These are phyloP conservation scores for Ophiostoma tasmaniense DNA, from an alignment of 2,329 filamentous ascomycete genomes.

Conservation along the genomic window DNA sequence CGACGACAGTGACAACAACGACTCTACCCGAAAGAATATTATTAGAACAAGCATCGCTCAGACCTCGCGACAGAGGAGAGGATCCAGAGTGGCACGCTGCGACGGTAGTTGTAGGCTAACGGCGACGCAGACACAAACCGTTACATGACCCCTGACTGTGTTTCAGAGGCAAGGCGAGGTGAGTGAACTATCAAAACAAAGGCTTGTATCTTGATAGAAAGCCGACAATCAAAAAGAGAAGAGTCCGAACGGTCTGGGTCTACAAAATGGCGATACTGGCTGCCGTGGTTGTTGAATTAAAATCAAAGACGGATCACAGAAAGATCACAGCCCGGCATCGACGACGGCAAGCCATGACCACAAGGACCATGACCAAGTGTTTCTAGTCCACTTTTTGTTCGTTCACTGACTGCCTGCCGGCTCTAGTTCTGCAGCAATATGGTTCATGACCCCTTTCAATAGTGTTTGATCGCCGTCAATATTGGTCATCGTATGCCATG, in stretches of 20 bases:
- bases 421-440: not conserved
- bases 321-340: not conserved
- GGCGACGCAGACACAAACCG: not conserved
- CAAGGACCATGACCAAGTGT: not conserved
- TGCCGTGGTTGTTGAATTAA: not conserved
- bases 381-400: conserved; percentile 2
- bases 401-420: not conserved
- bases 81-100: not conserved
- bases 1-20: no score
- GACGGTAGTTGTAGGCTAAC: not conserved
- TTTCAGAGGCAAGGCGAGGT: not conserved
- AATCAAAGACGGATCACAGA: not conserved
- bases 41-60: not conserved
- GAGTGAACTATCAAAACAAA: not conserved
- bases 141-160: not conserved
- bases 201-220: not conserved
- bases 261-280: not conserved
- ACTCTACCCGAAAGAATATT: no score
- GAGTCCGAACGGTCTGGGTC: no score
- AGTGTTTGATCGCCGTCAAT: not conserved
- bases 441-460: not conserved
- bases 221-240: not conserved
- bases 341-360: not conserved
- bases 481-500: not conserved
- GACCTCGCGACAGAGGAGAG: not conserved